These are phyloP conservation scores for Fusarium sp. DNA, from an alignment of 2,329 filamentous ascomycete species.

Conservation along the genomic window DNA sequence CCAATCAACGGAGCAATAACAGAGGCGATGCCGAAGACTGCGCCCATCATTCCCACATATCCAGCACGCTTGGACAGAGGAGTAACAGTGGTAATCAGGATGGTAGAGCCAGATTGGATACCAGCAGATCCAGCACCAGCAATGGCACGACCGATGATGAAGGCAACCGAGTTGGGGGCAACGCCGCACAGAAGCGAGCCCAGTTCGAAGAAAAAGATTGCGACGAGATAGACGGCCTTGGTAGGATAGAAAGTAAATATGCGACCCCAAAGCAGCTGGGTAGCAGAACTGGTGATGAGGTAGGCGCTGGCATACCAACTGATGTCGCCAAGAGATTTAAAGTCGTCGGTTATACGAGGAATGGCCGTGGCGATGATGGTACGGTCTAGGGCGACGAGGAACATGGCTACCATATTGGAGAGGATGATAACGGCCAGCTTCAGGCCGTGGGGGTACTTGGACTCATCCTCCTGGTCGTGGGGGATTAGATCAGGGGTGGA, in stretches of 20 bases:
- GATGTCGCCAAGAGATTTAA: constrained; percentile 13
- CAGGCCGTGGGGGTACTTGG: constrained; percentile 9
- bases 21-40: constrained; percentile 11
- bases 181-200: constrained; percentile 12
- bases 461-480: background rate
- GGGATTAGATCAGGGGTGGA: background rate
- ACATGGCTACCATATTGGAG: constrained; percentile 25
- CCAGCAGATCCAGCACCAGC: constrained; percentile 10
- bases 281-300: constrained; percentile 14
- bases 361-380: constrained; percentile 18
- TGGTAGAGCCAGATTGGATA: constrained; percentile 14
- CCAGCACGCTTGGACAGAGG: constrained; percentile 12
- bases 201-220: constrained; percentile 19
- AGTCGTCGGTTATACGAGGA: constrained; percentile 13
- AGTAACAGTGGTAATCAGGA: constrained; percentile 11
- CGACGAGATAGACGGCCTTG: constrained; percentile 7
- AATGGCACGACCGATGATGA: constrained; percentile 15
- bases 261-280: constrained; percentile 11
- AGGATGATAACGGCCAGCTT: constrained; percentile 11
- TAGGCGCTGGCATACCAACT: constrained; percentile 20
- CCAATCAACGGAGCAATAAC: constrained; percentile 13
- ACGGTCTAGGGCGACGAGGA: constrained; percentile 17
- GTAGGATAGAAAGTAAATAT: constrained; percentile 6
- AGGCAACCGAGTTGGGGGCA: constrained; percentile 4
- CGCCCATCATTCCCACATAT: constrained; percentile 6